phyloP scores from a whole-genome alignment of 139 green algal species.

The Chlorella vulgaris region DNA sequence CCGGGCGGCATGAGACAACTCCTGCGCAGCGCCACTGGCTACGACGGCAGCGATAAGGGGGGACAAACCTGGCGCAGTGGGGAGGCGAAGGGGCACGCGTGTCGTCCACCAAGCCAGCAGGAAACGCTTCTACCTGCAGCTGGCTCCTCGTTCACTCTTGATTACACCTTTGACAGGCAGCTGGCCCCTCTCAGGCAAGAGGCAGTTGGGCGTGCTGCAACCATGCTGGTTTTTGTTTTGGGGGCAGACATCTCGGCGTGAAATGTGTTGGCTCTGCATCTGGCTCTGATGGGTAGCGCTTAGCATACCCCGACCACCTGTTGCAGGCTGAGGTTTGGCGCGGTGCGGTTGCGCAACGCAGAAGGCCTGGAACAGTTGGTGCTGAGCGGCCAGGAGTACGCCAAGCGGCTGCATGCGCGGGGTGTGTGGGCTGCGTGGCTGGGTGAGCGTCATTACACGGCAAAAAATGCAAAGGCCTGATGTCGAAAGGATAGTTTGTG shows the following conservation, averaged over 20 bases:
- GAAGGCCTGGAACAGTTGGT: constrained; percentile 20
- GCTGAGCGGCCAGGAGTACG: background rate
- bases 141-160: background rate
- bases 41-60: background rate
- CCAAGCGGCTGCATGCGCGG: background rate
- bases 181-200: background rate
- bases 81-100: no score
- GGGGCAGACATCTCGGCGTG: no score
- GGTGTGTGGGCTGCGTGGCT: constrained; percentile 17
- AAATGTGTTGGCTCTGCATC: no score
- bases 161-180: constrained; percentile 8
- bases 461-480: background rate
- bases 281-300: no score
- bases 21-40: background rate
- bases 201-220: background rate
- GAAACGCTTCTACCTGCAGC: no score
- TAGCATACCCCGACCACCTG: no score
- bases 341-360: background rate
- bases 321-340: background rate
- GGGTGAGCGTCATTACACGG: background rate
- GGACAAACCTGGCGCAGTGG: background rate
- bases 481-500: no score
- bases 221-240: no score
- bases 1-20: background rate
- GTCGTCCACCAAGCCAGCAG: no score